Evolutionary conservation across 2,329 filamentous ascomycete genomes (phyloP), one percentile per base, ranked within the genome.

Genomic region (Botrytis paeoniae): DNA sequence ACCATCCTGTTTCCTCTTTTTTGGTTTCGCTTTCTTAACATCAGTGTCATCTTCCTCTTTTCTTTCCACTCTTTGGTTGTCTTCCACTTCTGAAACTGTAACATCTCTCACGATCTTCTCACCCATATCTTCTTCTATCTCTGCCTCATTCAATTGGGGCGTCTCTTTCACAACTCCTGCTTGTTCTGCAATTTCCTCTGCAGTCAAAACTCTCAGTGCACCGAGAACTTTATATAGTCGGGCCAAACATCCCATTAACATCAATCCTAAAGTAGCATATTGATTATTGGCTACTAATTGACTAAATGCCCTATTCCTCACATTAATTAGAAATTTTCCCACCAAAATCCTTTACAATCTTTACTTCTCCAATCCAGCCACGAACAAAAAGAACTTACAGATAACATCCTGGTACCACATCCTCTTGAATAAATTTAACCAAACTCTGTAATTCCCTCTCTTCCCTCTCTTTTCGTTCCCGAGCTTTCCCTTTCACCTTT

Each of bases 241-340:
- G 6, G 90, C 90, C 73, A 95, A 82, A 2, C 88, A 82, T 32
- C 87, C 89, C 63, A 95, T 80, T 16, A 95, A 85, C 75, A 93
- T 85, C 32, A 94, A 83, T 6, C 93, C 93, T 4, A 95, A 84
- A 6, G 89, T 85, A 3, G 92, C 89, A 81, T 93, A 93, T 78
- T 94, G 92, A 48, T 87, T 88, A 80, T 95, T 92, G 29, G 90
- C 90, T 5, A 91, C 83, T 60, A 95, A 83, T 75, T 90, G 91
- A 1, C 90, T 89, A 80, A 95, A 95, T 1, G 88, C 84, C 29
- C 82, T 80, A 74, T 82, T 60, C 86, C 75, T 32, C 84, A 84
- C 63, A n/a, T 76, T 81, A 77, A 83, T 81, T 72, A 76, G 71
- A 61, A 29, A 37, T 51, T 14, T 18, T 12, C n/a, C 57, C 29